Conservation (phyloP, 805 yeast genomes). For the Starmerella ratchasimensis region DNA sequence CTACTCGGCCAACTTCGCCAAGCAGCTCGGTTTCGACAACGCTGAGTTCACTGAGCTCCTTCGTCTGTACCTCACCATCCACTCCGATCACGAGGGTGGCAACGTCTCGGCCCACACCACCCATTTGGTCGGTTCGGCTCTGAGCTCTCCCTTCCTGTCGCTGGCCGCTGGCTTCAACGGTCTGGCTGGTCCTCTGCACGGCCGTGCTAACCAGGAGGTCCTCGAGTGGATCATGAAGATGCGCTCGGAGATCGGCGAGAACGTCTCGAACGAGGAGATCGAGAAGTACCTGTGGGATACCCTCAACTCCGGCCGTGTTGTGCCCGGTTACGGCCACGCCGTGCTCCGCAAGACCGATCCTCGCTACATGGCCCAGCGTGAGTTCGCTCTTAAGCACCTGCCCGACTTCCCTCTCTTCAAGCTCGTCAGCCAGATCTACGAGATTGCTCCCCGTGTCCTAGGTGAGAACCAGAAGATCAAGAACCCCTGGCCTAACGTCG, state of each 20-base stretch:
- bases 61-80: constrained; percentile 70
- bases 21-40: constrained; percentile 44
- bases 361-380: constrained; percentile 74
- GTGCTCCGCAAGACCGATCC: constrained; percentile 82
- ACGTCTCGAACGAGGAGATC: constrained; percentile 51
- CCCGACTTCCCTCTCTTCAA: constrained; percentile 70
- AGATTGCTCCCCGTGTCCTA: constrained; percentile 70
- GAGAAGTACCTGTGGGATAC: constrained; percentile 70
- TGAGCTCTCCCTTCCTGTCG: constrained; percentile 64
- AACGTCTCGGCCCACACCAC: constrained; percentile 80
- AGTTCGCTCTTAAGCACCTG: constrained; percentile 58
- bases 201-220: constrained; percentile 80
- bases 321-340: constrained; percentile 84
- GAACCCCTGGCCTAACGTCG: constrained; percentile 90
- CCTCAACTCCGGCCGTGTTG: constrained; percentile 67
- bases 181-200: constrained; percentile 78
- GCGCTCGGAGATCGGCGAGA: constrained; percentile 53
- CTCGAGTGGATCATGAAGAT: constrained; percentile 65
- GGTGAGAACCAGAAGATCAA: constrained; percentile 79
- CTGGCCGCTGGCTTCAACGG: constrained; percentile 75
- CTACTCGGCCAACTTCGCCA: constrained; percentile 54
- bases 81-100: constrained; percentile 85
- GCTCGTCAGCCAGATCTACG: constrained; percentile 62
- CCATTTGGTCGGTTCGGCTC: constrained; percentile 72
- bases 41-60: constrained; percentile 60